Evolutionary conservation across 495 filamentous ascomycete species (phyloP).

Genomic region (Bombardia bombarda): DNA sequence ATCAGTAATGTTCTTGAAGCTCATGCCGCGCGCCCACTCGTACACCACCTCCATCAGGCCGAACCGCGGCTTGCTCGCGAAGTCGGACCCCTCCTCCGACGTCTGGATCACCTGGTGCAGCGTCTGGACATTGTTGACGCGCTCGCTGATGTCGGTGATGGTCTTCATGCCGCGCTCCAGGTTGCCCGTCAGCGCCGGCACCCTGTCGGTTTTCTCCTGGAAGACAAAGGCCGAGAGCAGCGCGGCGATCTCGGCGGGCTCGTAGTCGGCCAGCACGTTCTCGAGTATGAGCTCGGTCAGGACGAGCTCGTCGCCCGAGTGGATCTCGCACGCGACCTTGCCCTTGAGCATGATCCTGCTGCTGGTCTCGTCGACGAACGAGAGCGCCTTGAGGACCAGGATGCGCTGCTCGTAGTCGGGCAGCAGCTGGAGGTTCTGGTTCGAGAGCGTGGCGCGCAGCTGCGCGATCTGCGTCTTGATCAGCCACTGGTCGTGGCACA

Average conservation of each 20-base stretch:
- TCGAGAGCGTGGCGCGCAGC: conserved; percentile 79
- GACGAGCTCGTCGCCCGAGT: conserved; percentile 95
- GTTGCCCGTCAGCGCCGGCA: conserved; percentile 73
- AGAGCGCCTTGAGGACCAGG: conserved; percentile 79
- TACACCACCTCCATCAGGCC: conserved; percentile 96
- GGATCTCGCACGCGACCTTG: conserved; percentile 97
- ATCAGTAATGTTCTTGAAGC: conserved; percentile 95
- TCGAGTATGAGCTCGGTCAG: conserved; percentile 93
- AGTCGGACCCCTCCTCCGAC: conserved; percentile 84
- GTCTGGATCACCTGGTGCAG: conserved; percentile 85
- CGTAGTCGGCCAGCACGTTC: conserved; percentile 90
- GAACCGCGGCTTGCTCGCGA: conserved; percentile 77
- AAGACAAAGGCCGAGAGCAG: conserved; percentile 96
- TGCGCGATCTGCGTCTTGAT: conserved; percentile 84
- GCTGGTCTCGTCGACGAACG: conserved; percentile 75
- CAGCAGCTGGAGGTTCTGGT: conserved; percentile 94
- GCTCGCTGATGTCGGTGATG: conserved; percentile 82
- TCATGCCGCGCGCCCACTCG: conserved; percentile 96
- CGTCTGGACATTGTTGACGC: conserved; percentile 80
- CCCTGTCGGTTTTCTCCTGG: conserved; percentile 86
- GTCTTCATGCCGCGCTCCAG: conserved; percentile 78
- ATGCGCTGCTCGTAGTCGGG: conserved; percentile 97
- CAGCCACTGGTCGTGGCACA: conserved; percentile 91
- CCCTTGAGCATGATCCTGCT: conserved; percentile 88
- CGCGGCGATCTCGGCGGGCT: conserved; percentile 93